Conservation (phyloP, 2,329 filamentous ascomycete genomes). For the Colletotrichum sp. region DNA sequence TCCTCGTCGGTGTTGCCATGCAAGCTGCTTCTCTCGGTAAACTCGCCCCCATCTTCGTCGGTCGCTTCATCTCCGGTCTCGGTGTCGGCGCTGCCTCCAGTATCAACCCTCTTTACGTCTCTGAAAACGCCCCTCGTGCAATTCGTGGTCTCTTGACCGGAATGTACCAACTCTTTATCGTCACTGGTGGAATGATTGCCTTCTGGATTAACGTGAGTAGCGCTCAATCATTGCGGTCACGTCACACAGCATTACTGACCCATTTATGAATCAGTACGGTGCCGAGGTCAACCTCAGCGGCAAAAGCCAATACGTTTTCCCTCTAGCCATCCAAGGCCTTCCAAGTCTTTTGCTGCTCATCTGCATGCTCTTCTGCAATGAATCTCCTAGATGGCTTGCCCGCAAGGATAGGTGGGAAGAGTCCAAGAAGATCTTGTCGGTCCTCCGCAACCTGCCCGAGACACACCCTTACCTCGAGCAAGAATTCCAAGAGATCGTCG, state of each 20-base stretch:
- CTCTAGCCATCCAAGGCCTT: conserved; percentile 67
- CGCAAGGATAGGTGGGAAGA: conserved; percentile 70
- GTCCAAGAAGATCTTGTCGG: conserved; percentile 57
- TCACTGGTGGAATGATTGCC: conserved; percentile 46
- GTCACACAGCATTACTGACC: background rate
- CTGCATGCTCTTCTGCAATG: conserved; percentile 68
- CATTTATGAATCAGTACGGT: conserved; percentile 37
- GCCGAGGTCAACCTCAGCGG: conserved; percentile 40
- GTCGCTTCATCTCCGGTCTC: conserved; percentile 58
- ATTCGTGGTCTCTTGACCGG: conserved; percentile 49
- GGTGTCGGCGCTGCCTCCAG: conserved; percentile 48
- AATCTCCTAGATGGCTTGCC: conserved; percentile 69
- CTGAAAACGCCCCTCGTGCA: conserved; percentile 48
- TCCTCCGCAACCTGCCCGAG: conserved; percentile 58
- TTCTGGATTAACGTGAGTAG: conserved; percentile 50
- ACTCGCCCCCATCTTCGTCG: conserved; percentile 66
- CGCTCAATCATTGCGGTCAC: background rate
- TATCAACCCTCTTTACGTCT: conserved; percentile 50
- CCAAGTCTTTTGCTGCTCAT: conserved; percentile 64
- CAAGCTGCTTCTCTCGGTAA: conserved; percentile 63
- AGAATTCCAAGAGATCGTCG: conserved; percentile 60
- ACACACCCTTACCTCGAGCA: conserved; percentile 60
- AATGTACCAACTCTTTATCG: conserved; percentile 52
- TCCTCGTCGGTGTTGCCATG: conserved; percentile 64
- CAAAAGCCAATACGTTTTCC: conserved; percentile 40